phyloP scores from a whole-genome alignment of 768 basidiomycete genomes.

The Pholiota molesta region DNA sequence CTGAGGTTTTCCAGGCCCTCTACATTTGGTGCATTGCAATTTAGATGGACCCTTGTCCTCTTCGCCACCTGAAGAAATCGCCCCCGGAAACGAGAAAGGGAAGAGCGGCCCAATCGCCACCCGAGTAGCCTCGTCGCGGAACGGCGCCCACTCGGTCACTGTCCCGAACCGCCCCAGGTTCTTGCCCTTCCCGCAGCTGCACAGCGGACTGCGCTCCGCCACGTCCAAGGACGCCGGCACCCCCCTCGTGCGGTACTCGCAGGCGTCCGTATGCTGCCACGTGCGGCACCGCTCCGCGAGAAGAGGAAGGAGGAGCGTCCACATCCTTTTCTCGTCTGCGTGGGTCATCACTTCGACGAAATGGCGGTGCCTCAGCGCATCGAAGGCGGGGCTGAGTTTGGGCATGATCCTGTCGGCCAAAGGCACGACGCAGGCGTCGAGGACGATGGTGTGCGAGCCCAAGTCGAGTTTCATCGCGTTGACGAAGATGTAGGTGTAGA shows the following conservation, averaged over 20 bases:
- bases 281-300: conserved; percentile 55
- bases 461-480: neutral
- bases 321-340: conserved; percentile 41
- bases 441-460: neutral
- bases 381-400: conserved; percentile 16
- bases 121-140: conserved; percentile 49
- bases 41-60: no score
- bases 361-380: conserved; percentile 1
- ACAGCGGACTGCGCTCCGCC: conserved; percentile 42
- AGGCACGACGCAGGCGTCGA: conserved; percentile 47
- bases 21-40: conserved; percentile 30
- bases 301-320: conserved; percentile 55
- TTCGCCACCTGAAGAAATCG: neutral
- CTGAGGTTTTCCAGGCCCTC: conserved; percentile 19
- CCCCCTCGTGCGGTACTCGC: conserved; percentile 45
- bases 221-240: conserved; percentile 44
- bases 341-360: conserved; percentile 21
- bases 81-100: conserved; percentile 50
- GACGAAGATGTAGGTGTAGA: neutral
- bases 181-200: conserved; percentile 56
- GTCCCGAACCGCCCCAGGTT: conserved; percentile 40
- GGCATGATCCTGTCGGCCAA: conserved; percentile 25
- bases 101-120: conserved; percentile 58
- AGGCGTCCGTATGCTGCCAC: conserved; percentile 49
- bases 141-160: conserved; percentile 35